Base-by-base conservation (phyloP, 176 grass and related monocot species). In the Musa schizocarpa region DNA sequence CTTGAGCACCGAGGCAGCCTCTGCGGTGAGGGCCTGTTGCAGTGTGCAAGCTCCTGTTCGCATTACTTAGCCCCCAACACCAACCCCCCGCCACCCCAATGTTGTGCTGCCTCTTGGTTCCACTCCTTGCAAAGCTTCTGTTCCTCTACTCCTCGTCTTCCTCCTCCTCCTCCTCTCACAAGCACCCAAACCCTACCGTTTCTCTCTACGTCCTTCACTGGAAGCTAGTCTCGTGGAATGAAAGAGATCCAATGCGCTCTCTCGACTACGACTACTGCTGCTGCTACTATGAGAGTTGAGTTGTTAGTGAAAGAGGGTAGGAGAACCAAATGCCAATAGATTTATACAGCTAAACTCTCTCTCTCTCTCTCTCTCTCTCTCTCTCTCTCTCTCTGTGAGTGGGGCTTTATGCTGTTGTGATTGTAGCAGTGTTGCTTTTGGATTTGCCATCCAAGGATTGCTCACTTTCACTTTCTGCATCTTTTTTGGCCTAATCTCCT, bases 1-100 rank as follows among this genome's bases (percentile, higher is more conserved):
- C 83, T 96, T 96, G 53, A 96, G 89, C 64, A 92, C 87, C 34
- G 93, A 84, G 81, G 89, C 89, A 79, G 93, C 93, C 89, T 96
- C 93, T 76, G 89, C 87, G 77, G 89, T 92, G 59, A 96, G 93
- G 79, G 93, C 88, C 93, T 96, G 93, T 72, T 96, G 93, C 69
- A 96, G 80, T 29, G 93, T 90, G 83, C 82, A 87, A 68, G 84
- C 87, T 51, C 93, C 89, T 68, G 89, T 89, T 50, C 93, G 93
- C 89, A 96, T 96, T 78, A 80, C 89, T 85, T 63, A 63, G 69
- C 57, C 2, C 62, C 54, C 71, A 64, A 61, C 25, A 54, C 73
- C 76, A 66, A 59, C 81, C 81, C 85, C 70, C 78, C 53, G 25
- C 79, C 53, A 68, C 85, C 65, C 71, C 29, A 7, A 20, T 73